Conservation (phyloP, 306 rosid species). For the Cicer cuneatum region DNA sequence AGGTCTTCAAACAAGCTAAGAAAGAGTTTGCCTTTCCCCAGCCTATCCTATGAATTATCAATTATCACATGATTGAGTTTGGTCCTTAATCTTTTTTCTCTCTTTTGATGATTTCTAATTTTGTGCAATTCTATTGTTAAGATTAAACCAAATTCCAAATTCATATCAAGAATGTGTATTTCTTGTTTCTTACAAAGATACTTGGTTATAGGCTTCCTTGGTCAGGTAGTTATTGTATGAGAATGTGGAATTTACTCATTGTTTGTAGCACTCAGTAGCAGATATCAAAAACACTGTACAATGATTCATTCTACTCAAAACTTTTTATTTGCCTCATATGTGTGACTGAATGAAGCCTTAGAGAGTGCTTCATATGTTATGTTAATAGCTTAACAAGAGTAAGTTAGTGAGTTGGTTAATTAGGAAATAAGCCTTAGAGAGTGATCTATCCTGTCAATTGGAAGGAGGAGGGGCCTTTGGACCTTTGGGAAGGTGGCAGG, state of each 20-base stretch:
- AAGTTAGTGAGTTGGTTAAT: background rate
- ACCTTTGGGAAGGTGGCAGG: background rate
- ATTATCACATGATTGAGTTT: slow-evolving; percentile 1
- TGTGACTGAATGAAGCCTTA: background rate
- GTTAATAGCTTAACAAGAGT: background rate
- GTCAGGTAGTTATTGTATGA: slow-evolving; percentile 20
- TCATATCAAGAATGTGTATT: slow-evolving; percentile 1
- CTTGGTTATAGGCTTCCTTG: background rate
- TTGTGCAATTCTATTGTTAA: slow-evolving; percentile 1
- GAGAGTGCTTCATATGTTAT: too few relatives aligned
- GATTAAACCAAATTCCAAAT: slow-evolving; percentile 1
- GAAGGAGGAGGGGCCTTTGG: background rate
- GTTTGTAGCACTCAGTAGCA: background rate
- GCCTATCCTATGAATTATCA: background rate
- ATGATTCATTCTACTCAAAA: background rate
- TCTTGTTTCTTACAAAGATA: slow-evolving; percentile 15
- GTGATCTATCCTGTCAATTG: background rate
- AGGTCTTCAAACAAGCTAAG: background rate
- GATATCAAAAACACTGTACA: background rate
- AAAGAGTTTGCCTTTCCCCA: background rate
- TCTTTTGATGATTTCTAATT: background rate
- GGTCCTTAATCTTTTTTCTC: background rate
- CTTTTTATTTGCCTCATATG: background rate
- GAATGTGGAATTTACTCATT: slow-evolving; percentile 29
- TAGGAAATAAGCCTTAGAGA: background rate